Conservation (phyloP, 345 rosid species). For the Arabis alpina region DNA sequence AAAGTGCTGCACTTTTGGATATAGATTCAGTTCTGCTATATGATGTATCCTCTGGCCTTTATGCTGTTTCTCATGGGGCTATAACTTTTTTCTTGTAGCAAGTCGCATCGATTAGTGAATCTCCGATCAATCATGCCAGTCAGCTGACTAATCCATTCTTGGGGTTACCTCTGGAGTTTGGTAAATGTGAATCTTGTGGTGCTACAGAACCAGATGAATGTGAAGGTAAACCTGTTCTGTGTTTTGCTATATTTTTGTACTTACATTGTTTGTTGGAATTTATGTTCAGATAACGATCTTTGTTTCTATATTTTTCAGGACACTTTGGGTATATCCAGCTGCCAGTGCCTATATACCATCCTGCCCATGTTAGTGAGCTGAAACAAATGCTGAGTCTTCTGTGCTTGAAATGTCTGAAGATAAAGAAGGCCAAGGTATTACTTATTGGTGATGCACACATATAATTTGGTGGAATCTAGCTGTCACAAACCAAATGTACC, state of each 20-base stretch:
- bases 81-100: slow-evolving; percentile 44
- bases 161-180: slow-evolving; percentile 90
- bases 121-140: slow-evolving; percentile 69
- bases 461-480: not conserved
- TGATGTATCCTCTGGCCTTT: slow-evolving; percentile 8
- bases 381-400: slow-evolving; percentile 74
- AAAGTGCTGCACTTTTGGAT: slow-evolving; percentile 1
- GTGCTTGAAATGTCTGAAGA: slow-evolving; percentile 85
- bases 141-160: slow-evolving; percentile 85
- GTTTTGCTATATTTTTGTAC: slow-evolving; percentile 8
- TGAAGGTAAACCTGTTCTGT: slow-evolving; percentile 60
- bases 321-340: slow-evolving; percentile 90
- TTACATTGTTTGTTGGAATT: slow-evolving; percentile 7
- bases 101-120: slow-evolving; percentile 72
- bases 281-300: slow-evolving; percentile 22
- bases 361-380: slow-evolving; percentile 75
- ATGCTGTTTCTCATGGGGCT: slow-evolving; percentile 14
- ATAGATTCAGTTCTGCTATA: slow-evolving; percentile 6
- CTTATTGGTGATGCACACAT: slow-evolving; percentile 16
- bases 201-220: slow-evolving; percentile 80
- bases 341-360: slow-evolving; percentile 90
- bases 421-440: slow-evolving; percentile 76
- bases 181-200: slow-evolving; percentile 93
- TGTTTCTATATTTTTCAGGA: slow-evolving; percentile 57
- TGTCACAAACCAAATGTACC: slow-evolving; percentile 6